phyloP scores from a whole-genome alignment of 1,284 basidiomycete species.

The Quambalaria eucalypti region DNA sequence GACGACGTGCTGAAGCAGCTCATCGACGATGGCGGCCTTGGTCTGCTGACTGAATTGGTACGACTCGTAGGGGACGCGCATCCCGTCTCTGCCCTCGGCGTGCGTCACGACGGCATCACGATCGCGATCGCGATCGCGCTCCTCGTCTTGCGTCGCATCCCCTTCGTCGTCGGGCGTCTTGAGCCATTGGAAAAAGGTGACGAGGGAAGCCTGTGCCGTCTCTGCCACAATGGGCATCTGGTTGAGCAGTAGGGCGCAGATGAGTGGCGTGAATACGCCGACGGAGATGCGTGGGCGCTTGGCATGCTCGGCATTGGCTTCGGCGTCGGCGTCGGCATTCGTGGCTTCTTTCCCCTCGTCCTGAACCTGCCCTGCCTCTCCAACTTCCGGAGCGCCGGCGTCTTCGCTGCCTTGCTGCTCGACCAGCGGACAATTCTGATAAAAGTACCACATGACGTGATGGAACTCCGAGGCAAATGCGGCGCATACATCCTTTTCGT shows the following conservation, averaged over 20 bases:
- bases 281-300: constrained; percentile 59
- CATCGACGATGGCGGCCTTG: constrained; percentile 24
- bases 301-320: constrained; percentile 17
- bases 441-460: constrained; percentile 86
- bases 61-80: constrained; percentile 29
- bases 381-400: constrained; percentile 9
- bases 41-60: constrained; percentile 33
- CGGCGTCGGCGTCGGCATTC: constrained; percentile 9
- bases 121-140: constrained; percentile 3
- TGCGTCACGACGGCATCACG: constrained; percentile 25
- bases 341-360: constrained; percentile 16
- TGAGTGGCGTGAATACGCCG: constrained; percentile 78
- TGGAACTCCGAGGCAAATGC: constrained; percentile 75
- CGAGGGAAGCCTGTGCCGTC: constrained; percentile 65
- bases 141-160: constrained; percentile 8
- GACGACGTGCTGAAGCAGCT: constrained; percentile 42
- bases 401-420: constrained; percentile 6
- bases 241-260: constrained; percentile 78
- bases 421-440: constrained; percentile 55
- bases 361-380: constrained; percentile 15
- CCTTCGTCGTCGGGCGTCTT: neutral
- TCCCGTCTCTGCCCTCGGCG: constrained; percentile 39
- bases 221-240: constrained; percentile 66
- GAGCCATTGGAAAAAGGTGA: constrained; percentile 62
- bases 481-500: constrained; percentile 86